Conservation (phyloP, 306 rosid species). For the Mimosa pudica region DNA sequence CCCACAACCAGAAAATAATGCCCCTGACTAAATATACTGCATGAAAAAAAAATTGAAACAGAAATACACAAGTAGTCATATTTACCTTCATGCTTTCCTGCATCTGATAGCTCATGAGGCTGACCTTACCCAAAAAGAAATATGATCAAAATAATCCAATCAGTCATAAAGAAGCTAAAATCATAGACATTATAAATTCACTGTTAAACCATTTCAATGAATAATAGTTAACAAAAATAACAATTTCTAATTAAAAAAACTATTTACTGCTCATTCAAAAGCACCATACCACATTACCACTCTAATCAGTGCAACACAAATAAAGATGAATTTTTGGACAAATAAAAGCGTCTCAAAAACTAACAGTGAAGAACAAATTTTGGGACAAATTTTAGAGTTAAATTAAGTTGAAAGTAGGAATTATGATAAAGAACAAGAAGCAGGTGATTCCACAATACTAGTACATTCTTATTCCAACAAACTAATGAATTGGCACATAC, state of each 20-base stretch:
- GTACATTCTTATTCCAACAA: neutral
- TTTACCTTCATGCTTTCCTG: constrained; percentile 48
- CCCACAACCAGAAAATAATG: too few species aligned
- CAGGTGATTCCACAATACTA: neutral
- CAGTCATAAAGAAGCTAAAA: constrained; percentile 18
- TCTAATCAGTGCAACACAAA: neutral
- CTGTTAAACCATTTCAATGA: too few species aligned
- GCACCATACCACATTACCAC: neutral
- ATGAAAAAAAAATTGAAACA: too few species aligned
- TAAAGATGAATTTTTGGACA: neutral
- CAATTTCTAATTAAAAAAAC: neutral
- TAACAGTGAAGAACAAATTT: neutral
- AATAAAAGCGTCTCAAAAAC: neutral
- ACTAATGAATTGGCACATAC: neutral
- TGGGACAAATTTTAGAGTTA: neutral
- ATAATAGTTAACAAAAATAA: neutral
- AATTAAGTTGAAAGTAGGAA: constrained; percentile 1
- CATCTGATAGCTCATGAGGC: constrained; percentile 48
- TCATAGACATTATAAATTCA: neutral
- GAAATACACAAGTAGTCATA: constrained; percentile 10
- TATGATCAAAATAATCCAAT: constrained; percentile 16
- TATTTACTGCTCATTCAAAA: neutral
- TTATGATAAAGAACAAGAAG: neutral
- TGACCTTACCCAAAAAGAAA: constrained; percentile 45
- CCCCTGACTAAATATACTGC: too few species aligned